Evolutionary conservation across 2,329 filamentous ascomycete species (phyloP).

Genomic region (Triangularia verruculosa): DNA sequence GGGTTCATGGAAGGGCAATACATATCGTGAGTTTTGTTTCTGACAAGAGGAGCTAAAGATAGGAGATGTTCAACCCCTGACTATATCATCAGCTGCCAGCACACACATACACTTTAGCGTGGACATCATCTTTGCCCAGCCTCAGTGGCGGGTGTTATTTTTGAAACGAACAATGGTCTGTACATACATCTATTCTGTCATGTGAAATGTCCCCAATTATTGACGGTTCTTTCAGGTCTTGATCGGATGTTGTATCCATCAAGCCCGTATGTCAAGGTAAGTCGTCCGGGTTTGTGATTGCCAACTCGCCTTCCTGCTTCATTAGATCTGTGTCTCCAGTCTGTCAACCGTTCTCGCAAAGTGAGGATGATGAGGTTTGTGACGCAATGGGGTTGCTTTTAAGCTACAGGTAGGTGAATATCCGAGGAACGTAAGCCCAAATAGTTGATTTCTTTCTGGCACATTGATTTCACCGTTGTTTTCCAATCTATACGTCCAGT

Average conservation of each 20-base stretch:
- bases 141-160: neutral
- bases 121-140: neutral
- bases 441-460: too few species aligned
- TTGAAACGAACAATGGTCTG: neutral
- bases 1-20: neutral
- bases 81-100: neutral
- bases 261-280: constrained; percentile 1
- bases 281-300: neutral
- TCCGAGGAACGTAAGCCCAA: too few species aligned
- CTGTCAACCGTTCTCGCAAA: neutral
- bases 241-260: neutral
- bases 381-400: neutral
- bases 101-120: neutral
- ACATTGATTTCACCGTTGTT: too few species aligned
- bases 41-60: neutral
- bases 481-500: too few species aligned
- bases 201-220: neutral
- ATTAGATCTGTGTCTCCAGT: neutral
- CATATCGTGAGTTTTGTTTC: neutral
- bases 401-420: neutral
- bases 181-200: neutral
- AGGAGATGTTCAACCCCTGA: neutral
- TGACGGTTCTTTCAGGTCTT: constrained; percentile 6
- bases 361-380: neutral
- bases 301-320: too few species aligned